phyloP scores from a whole-genome alignment of 352 stramenopile genomes.

The Phytophthora aleatoria region DNA sequence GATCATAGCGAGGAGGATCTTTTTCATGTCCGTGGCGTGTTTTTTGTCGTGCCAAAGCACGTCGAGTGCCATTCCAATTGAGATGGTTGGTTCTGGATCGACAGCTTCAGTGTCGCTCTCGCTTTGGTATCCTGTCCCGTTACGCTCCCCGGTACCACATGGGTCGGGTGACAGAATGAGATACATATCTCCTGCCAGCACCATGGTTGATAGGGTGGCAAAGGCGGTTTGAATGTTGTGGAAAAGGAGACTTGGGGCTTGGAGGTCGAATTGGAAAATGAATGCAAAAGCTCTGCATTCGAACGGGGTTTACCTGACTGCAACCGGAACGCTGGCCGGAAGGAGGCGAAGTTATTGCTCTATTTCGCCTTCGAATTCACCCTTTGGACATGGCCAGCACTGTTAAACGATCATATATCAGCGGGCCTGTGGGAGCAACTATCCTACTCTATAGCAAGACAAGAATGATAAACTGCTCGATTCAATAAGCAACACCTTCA shows the following conservation, averaged over 20 bases:
- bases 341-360: neutral
- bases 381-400: neutral
- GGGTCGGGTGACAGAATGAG: constrained; percentile 29
- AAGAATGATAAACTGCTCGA: no score
- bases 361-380: neutral
- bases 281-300: neutral
- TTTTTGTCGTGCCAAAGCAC: constrained; percentile 51
- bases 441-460: neutral
- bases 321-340: neutral
- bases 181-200: constrained; percentile 32
- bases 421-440: neutral
- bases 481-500: neutral
- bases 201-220: neutral
- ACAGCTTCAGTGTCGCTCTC: constrained; percentile 9
- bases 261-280: neutral
- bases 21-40: constrained; percentile 40
- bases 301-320: neutral
- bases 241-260: neutral
- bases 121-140: constrained; percentile 5
- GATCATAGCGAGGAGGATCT: constrained; percentile 41
- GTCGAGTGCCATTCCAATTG: constrained; percentile 30
- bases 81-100: constrained; percentile 16
- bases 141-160: constrained; percentile 22
- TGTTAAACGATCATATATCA: neutral
- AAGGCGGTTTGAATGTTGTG: neutral